Base-by-base conservation (phyloP, 331 rosid genomes). In the Acacia pycnantha region DNA sequence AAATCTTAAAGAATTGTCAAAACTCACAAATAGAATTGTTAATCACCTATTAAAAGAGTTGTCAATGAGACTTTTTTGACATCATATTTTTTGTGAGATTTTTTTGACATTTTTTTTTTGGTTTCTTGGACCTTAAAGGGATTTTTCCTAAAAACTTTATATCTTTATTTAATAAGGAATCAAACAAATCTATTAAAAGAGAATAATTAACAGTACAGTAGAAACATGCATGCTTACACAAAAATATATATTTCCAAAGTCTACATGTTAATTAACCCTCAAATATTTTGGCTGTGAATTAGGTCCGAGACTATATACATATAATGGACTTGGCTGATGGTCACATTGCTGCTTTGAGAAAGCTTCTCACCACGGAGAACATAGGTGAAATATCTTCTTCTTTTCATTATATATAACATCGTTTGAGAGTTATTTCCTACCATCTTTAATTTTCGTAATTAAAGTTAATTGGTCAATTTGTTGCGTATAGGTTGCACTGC, bases 261-360 rank as follows among this genome's bases (percentile, higher is more conserved):
- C 56, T 37, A 65, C 79, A 26, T 47, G 61, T 56, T 70, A 37
- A 87, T 67, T 40, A 13, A 66, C 51, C 13, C 12, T 9, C 19
- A 19, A 29, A 33, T 65, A 40, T 40, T 70, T 58, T 66, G 31
- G 46, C 2, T 43, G 41, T 78, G 43, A 86, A 82, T 68, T 81
- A 95, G 99, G 66, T 95, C 58, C 91, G 99, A 65, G 99, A 95
- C 91, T 95, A 93, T 78, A 95, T 95, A 83, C 99, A 95, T 89
- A 98, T 95, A 41, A 95, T 95, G 98, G 99, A 95, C 91, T 84
- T 95, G 29, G 99, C 99, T 19, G 98, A 95, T 79, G 99, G 99
- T 27, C 99, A 95, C 86, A 93, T 93, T 76, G 97, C 98, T 76
- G 99, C 99, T 56, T 77, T 95, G 81, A 74, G 81, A 84, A 92